Conservation (phyloP, 257 asterid species). For the Lavandula angustifolia region DNA sequence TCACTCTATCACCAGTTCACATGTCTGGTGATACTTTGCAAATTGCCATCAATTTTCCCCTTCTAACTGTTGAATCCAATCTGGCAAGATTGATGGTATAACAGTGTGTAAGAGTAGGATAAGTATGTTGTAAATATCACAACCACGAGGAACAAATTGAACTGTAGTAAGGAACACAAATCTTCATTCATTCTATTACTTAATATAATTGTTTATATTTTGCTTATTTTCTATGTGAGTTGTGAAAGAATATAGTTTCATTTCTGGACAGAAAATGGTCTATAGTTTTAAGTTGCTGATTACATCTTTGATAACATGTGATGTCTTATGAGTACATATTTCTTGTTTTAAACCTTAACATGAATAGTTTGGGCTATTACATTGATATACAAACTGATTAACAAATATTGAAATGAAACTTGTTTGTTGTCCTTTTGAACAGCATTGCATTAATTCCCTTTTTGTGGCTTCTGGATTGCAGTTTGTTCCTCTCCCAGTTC, state of each 20-base stretch:
- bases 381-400: slow-evolving; percentile 8
- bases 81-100: slow-evolving; percentile 9
- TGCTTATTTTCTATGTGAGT: too few species aligned
- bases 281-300: background rate
- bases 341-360: slow-evolving; percentile 14
- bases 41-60: too few species aligned
- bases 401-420: slow-evolving; percentile 2
- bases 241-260: too few species aligned
- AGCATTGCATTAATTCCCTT: slow-evolving; percentile 84
- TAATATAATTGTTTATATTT: too few species aligned
- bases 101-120: background rate
- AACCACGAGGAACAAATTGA: too few species aligned
- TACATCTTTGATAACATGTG: background rate
- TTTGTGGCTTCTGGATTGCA: slow-evolving; percentile 87
- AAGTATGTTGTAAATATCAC: background rate
- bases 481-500: slow-evolving; percentile 85
- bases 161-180: too few species aligned
- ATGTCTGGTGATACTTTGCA: too few species aligned
- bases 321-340: background rate
- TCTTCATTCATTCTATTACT: too few species aligned
- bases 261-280: too few species aligned
- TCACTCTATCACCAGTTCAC: too few species aligned
- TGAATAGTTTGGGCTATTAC: slow-evolving; percentile 9
- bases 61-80: too few species aligned
- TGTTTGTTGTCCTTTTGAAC: slow-evolving; percentile 41